These are phyloP conservation scores for Microsporum canis DNA, from an alignment of 2,329 filamentous ascomycete species.

Conservation along the genomic window DNA sequence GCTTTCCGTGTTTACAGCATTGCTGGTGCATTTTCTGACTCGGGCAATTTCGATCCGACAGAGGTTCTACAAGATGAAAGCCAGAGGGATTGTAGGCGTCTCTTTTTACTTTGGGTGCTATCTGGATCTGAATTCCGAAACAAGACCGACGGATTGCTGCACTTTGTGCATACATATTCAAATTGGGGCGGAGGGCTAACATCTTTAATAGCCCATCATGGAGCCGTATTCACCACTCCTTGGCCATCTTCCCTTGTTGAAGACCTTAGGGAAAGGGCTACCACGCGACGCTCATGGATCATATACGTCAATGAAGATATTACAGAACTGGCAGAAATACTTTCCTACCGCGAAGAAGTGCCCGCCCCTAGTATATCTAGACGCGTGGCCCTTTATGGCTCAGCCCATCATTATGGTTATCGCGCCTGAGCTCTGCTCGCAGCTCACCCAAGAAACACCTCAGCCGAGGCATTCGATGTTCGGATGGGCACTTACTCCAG, in stretches of 20 bases:
- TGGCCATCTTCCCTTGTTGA: not conserved
- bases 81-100: not conserved
- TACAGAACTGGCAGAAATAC: not conserved
- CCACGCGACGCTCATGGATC: not conserved
- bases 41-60: not conserved
- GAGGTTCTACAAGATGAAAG: constrained; percentile 7
- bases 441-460: constrained; percentile 7
- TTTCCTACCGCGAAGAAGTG: constrained; percentile 5
- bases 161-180: not conserved
- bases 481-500: constrained; percentile 6
- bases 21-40: not conserved
- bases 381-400: constrained; percentile 6
- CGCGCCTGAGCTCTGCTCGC: constrained; percentile 5
- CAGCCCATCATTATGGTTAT: constrained; percentile 7
- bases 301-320: not conserved
- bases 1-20: not conserved
- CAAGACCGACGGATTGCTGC: not conserved
- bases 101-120: not conserved
- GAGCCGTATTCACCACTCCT: not conserved
- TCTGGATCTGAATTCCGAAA: not conserved
- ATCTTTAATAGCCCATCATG: not conserved
- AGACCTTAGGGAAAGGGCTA: not conserved
- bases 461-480: constrained; percentile 7
- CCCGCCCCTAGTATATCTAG: constrained; percentile 2
- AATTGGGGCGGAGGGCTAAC: not conserved